These are phyloP conservation scores for Tolypocladium guangdongense DNA, from an alignment of 2,329 filamentous ascomycete species.

Conservation along the genomic window DNA sequence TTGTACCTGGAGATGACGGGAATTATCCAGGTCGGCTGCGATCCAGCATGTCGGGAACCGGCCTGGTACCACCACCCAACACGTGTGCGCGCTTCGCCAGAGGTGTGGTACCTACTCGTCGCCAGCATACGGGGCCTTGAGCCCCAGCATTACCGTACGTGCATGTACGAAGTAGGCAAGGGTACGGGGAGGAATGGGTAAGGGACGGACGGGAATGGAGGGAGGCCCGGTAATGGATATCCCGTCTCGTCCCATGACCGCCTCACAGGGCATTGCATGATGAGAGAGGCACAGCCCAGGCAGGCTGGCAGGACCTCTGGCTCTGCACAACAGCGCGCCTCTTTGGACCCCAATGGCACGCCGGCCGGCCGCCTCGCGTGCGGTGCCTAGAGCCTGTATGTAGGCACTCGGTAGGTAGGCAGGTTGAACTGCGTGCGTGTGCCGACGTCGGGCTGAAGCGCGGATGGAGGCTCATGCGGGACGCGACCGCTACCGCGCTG, in stretches of 20 bases:
- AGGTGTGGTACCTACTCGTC: no score
- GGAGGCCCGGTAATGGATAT: not conserved
- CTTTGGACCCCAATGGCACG: conserved; percentile 1
- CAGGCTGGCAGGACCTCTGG: not conserved
- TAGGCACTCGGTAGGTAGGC: not conserved
- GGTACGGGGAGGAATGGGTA: not conserved
- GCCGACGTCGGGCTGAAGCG: not conserved
- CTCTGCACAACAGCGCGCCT: not conserved
- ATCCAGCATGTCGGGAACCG: not conserved
- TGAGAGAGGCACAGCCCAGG: not conserved
- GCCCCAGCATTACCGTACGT: not conserved
- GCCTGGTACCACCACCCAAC: not conserved
- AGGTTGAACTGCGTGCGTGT: not conserved
- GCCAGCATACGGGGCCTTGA: not conserved
- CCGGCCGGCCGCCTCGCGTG: not conserved
- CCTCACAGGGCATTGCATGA: not conserved
- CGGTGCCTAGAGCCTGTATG: not conserved
- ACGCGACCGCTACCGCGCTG: not conserved
- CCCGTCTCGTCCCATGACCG: not conserved
- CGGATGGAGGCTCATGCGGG: no score
- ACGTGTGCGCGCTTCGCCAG: not conserved
- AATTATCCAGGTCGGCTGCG: not conserved
- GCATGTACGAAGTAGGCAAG: not conserved
- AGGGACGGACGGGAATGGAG: not conserved
- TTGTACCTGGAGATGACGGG: not conserved